Conservation (phyloP, 2,329 filamentous ascomycete species). For the Myriosclerotinia scirpicola region DNA sequence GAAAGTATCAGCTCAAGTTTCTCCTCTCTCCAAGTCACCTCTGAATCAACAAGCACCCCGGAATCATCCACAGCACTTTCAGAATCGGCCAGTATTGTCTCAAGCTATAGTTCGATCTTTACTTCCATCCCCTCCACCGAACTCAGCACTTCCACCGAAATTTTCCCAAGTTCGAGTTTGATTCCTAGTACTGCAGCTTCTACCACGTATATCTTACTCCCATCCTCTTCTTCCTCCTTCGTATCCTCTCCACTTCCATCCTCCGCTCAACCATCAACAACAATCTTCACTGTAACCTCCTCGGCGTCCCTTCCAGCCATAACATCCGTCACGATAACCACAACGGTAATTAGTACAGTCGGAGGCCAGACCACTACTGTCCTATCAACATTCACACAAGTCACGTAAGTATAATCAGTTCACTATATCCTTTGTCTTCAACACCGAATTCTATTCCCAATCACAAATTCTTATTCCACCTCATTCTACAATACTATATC, state of each 20-base stretch:
- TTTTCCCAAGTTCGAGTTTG: background rate
- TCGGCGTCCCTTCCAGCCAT: constrained; percentile 2
- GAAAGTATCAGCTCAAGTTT: background rate
- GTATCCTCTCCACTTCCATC: background rate
- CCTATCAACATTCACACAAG: constrained; percentile 8
- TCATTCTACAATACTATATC: no score
- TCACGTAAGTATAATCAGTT: background rate
- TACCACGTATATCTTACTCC: background rate
- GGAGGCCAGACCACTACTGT: constrained; percentile 8
- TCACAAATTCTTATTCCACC: no score
- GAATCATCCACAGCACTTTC: background rate
- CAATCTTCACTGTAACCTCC: background rate
- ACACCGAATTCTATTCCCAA: no score
- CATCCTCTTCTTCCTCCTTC: background rate
- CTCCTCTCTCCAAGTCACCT: background rate
- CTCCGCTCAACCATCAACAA: constrained; percentile 3
- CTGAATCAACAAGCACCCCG: background rate
- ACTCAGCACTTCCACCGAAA: background rate
- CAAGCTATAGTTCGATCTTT: background rate
- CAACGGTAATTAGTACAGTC: constrained; percentile 10
- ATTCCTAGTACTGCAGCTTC: constrained; percentile 5
- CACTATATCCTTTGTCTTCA: no score
- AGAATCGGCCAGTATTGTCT: background rate
- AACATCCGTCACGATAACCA: constrained; percentile 11
- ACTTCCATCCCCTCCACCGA: background rate